These are phyloP conservation scores for Aureobasidium sp. DNA, from an alignment of 2,329 filamentous ascomycete genomes.

Conservation along the genomic window DNA sequence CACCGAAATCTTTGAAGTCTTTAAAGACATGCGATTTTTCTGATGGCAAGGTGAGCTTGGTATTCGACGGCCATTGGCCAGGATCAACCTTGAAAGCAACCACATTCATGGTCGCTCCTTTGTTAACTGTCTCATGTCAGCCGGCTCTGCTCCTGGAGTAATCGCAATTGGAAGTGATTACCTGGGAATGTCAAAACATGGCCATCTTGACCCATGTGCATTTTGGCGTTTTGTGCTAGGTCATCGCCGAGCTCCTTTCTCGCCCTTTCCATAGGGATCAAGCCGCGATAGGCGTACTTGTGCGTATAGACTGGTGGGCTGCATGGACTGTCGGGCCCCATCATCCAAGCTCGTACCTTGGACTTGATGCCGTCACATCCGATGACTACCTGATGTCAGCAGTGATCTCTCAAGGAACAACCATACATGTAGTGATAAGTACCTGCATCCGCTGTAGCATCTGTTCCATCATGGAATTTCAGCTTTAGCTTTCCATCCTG, in stretches of 20 bases:
- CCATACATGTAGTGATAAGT: background rate
- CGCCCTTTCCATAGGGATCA: conserved; percentile 52
- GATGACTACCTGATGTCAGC: conserved; percentile 34
- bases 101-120: conserved; percentile 21
- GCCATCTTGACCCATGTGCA: conserved; percentile 28
- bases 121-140: conserved; percentile 14
- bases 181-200: conserved; percentile 52
- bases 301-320: conserved; percentile 43
- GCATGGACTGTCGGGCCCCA: conserved; percentile 40
- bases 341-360: conserved; percentile 37
- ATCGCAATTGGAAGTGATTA: too few species aligned
- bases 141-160: too few species aligned
- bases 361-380: conserved; percentile 59
- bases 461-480: conserved; percentile 26
- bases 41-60: conserved; percentile 17
- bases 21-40: conserved; percentile 18
- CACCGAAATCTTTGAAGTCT: conserved; percentile 20
- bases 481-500: conserved; percentile 21
- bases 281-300: conserved; percentile 53
- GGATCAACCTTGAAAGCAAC: conserved; percentile 20
- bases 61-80: conserved; percentile 18
- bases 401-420: background rate
- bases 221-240: conserved; percentile 39
- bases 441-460: conserved; percentile 21
- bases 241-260: conserved; percentile 40